Conservation (phyloP, 2,329 filamentous ascomycete genomes). For the Didymellaceae sp. region DNA sequence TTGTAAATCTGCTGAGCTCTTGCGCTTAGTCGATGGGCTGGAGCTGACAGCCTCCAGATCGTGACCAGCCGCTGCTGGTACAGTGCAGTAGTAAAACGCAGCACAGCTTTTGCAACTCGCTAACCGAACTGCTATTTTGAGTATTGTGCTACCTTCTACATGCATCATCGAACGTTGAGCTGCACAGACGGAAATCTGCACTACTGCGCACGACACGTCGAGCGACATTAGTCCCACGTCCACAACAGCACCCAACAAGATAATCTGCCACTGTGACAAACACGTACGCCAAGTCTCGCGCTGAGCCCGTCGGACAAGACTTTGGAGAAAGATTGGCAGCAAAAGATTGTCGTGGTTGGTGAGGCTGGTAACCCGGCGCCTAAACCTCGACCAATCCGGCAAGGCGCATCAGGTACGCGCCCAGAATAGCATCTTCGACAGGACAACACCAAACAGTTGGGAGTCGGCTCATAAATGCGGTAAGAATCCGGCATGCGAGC, state of each 20-base stretch:
- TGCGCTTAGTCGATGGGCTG: background rate
- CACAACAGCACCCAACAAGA: slow-evolving; percentile 21
- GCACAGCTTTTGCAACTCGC: background rate
- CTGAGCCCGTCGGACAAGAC: slow-evolving; percentile 28
- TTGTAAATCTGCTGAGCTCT: background rate
- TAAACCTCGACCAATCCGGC: slow-evolving; percentile 29
- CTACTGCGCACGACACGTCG: slow-evolving; percentile 14
- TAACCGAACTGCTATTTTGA: slow-evolving; percentile 15
- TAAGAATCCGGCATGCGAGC: slow-evolving; percentile 32
- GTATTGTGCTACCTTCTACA: slow-evolving; percentile 15
- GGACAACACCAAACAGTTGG: slow-evolving; percentile 35
- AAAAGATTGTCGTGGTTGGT: slow-evolving; percentile 30
- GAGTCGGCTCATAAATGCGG: slow-evolving; percentile 34
- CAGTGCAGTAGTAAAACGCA: no score
- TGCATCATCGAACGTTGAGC: slow-evolving; percentile 17
- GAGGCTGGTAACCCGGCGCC: slow-evolving; percentile 36
- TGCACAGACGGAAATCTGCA: slow-evolving; percentile 8
- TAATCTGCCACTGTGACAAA: slow-evolving; percentile 23
- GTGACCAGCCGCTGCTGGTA: background rate
- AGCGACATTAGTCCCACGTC: slow-evolving; percentile 13
- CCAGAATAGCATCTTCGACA: slow-evolving; percentile 39
- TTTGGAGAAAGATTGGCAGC: slow-evolving; percentile 26
- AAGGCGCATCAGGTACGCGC: slow-evolving; percentile 36
- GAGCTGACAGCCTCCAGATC: background rate
- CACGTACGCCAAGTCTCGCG: slow-evolving; percentile 45